These are phyloP conservation scores for Globisporangium cylindrosporum DNA, from an alignment of 352 stramenopile species.

Conservation along the genomic window DNA sequence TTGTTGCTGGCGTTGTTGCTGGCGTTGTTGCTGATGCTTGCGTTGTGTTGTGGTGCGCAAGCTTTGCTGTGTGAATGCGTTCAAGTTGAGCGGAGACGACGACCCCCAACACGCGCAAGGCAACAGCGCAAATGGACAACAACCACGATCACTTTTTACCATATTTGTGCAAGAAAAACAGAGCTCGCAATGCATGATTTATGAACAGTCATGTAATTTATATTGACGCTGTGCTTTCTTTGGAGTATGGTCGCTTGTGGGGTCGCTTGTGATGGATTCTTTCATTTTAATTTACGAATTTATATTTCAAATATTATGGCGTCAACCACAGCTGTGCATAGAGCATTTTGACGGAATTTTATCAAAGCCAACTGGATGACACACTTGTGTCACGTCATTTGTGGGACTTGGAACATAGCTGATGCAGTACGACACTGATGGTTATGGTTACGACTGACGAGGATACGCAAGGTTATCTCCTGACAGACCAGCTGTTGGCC, in stretches of 20 bases:
- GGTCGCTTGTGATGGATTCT: too few species aligned
- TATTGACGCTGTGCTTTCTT: too few species aligned
- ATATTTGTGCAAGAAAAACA: background rate
- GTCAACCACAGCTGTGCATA: background rate
- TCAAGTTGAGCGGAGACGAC: background rate
- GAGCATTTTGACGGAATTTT: background rate
- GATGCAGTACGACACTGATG: too few species aligned
- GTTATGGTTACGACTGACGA: too few species aligned
- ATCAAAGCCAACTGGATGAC: background rate
- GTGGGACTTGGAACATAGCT: background rate
- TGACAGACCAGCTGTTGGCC: too few species aligned
- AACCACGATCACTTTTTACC: background rate
- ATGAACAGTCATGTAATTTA: too few species aligned
- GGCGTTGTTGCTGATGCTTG: background rate
- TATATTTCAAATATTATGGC: too few species aligned
- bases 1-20: background rate
- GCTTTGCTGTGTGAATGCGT: background rate
- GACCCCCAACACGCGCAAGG: background rate
- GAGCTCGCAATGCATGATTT: too few species aligned
- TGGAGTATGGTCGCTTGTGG: too few species aligned
- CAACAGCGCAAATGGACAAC: background rate
- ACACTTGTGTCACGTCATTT: background rate
- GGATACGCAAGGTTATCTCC: too few species aligned
- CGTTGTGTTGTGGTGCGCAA: background rate
- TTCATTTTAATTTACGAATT: too few species aligned